Conservation (phyloP, 441 rosid genomes). For the Jatropha multifida region DNA sequence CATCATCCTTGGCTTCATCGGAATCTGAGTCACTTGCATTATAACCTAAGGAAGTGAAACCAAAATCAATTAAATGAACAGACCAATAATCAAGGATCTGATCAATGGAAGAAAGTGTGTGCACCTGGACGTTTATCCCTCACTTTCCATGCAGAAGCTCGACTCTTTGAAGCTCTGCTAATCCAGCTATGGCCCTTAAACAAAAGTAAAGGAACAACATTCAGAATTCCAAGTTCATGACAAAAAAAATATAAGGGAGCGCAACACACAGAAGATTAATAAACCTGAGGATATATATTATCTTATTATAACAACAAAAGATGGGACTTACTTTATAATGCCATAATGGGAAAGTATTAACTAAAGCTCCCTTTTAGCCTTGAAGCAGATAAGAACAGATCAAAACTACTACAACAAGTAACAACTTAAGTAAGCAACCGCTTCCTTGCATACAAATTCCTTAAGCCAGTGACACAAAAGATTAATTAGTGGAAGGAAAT, state of each 20-base stretch:
- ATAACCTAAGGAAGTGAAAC: conserved; percentile 45
- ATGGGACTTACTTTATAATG: background rate
- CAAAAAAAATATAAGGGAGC: background rate
- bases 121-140: conserved; percentile 69
- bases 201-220: conserved; percentile 13
- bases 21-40: conserved; percentile 78
- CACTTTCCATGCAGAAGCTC: conserved; percentile 68
- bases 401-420: background rate
- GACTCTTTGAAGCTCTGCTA: conserved; percentile 56
- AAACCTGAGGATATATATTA: background rate
- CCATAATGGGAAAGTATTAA: background rate
- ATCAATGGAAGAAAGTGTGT: background rate
- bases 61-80: conserved; percentile 12
- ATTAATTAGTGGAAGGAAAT: background rate
- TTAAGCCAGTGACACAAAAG: background rate
- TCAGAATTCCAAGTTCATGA: conserved; percentile 3
- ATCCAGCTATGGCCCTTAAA: conserved; percentile 75
- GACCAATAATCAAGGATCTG: background rate
- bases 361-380: background rate
- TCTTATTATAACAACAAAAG: background rate
- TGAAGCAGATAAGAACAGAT: background rate
- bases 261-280: background rate
- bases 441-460: background rate
- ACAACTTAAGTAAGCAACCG: background rate
- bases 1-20: conserved; percentile 39